Conservation (phyloP, 2,329 filamentous ascomycete genomes). For the Aspergillus ruber region DNA sequence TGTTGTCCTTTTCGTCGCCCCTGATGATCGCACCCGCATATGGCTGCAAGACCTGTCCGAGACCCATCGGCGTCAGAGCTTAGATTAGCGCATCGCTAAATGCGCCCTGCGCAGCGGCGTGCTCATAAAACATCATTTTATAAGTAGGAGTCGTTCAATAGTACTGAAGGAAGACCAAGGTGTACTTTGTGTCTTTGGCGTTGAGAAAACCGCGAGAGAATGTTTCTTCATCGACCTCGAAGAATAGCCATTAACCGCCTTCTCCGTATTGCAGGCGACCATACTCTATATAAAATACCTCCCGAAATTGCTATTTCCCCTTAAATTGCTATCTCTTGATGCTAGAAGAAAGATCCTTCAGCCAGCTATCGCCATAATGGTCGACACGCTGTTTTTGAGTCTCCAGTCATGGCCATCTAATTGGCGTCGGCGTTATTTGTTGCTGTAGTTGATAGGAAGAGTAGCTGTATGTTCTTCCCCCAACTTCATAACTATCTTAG, state of each 20-base stretch:
- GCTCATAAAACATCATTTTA: neutral
- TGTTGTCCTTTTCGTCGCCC: neutral
- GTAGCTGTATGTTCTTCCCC: too few species aligned
- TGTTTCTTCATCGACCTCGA: neutral
- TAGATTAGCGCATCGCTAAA: neutral
- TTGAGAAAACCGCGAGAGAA: neutral
- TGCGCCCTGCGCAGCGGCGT: neutral
- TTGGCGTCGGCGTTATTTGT: neutral
- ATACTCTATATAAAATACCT: neutral
- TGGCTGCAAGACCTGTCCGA: neutral
- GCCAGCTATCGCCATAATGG: neutral
- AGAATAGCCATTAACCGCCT: neutral
- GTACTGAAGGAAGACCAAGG: too few species aligned
- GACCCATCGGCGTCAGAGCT: neutral
- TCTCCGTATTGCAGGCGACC: neutral
- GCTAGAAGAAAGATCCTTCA: neutral
- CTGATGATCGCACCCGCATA: neutral
- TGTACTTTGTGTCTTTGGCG: neutral
- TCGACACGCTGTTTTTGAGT: neutral
- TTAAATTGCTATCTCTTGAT: neutral
- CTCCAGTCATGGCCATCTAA: neutral
- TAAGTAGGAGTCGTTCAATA: neutral
- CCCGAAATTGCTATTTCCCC: neutral
- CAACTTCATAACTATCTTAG: neutral
- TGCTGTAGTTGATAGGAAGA: neutral